Percentiles rank a stretch among this genome's conserved stretches.
Conservation (phyloP, 2,329 filamentous ascomycete genomes). For the Chrysoporthe austroafricana region DNA sequence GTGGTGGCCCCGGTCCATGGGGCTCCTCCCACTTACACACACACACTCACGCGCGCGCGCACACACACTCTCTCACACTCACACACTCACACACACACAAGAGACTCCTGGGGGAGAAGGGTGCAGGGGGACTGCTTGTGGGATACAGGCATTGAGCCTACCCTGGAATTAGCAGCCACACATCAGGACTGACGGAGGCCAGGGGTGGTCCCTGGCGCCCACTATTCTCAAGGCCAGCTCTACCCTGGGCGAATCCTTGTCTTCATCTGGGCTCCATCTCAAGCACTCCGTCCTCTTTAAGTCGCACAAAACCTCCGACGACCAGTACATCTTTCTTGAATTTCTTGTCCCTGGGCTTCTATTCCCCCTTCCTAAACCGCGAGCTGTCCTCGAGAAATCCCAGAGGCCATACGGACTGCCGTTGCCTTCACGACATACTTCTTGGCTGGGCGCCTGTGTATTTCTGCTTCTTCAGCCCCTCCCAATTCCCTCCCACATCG, state of each 20-base stretch:
- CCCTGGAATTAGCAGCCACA: conserved; percentile 46
- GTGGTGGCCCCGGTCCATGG: conserved; percentile 19
- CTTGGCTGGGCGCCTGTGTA: conserved; percentile 2
- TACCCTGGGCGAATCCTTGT: conserved; percentile 46
- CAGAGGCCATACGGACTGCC: conserved; percentile 18
- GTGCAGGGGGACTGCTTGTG: conserved; percentile 33
- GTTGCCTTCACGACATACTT: conserved; percentile 29
- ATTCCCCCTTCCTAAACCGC: conserved; percentile 33
- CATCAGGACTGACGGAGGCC: conserved; percentile 37
- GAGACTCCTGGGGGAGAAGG: not conserved
- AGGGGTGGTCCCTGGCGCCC: conserved; percentile 42
- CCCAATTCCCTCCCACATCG: conserved; percentile 15
- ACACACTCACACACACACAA: not conserved
- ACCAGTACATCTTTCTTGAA: conserved; percentile 32
- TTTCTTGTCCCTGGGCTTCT: conserved; percentile 29
- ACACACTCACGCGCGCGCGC: not conserved
- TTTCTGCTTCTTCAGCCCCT: not conserved
- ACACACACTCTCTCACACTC: conserved; percentile 6
- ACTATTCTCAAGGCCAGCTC: conserved; percentile 38
- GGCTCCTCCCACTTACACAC: not conserved
- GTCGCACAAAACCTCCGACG: conserved; percentile 54
- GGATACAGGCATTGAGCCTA: conserved; percentile 37
- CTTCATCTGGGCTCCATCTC: conserved; percentile 46
- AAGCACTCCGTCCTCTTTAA: conserved; percentile 48
- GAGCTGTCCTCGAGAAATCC: conserved; percentile 20